Evolutionary conservation across 352 stramenopile genomes (phyloP).

Genomic region (Pythium aquatile): DNA sequence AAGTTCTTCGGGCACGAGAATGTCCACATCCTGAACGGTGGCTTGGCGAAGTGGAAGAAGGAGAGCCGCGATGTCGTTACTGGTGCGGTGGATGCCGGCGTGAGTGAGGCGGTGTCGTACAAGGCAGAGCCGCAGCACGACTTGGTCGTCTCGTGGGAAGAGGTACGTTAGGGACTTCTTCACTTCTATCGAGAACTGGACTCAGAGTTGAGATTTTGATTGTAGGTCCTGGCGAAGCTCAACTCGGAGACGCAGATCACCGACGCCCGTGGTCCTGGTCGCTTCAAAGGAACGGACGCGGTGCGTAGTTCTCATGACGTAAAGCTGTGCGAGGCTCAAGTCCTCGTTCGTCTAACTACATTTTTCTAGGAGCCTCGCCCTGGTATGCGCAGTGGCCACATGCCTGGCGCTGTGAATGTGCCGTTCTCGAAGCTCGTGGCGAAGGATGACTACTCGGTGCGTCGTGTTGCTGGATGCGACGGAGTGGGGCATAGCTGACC

Average conservation of each 20-base stretch:
- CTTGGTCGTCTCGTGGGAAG: constrained; percentile 54
- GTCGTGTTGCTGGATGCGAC: constrained; percentile 24
- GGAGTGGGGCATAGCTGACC: too few relatives aligned
- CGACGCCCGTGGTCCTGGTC: constrained; percentile 85
- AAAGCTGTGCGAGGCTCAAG: neutral
- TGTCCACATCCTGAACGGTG: constrained; percentile 87
- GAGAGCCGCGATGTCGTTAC: constrained; percentile 46
- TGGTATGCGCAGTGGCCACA: constrained; percentile 90
- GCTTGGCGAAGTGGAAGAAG: constrained; percentile 69
- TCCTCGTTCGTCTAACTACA: neutral
- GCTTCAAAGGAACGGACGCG: constrained; percentile 87
- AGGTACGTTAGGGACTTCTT: constrained; percentile 26
- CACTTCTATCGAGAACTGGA: neutral
- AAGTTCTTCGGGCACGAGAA: constrained; percentile 87
- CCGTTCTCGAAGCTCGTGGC: constrained; percentile 88
- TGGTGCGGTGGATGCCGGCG: constrained; percentile 27
- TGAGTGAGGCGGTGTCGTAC: constrained; percentile 37
- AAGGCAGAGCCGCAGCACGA: constrained; percentile 45
- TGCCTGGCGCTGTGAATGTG: constrained; percentile 89
- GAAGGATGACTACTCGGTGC: constrained; percentile 78
- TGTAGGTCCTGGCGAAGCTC: constrained; percentile 54
- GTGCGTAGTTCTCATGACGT: constrained; percentile 29
- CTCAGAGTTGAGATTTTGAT: too few relatives aligned
- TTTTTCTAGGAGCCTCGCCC: constrained; percentile 81
- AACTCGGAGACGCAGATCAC: constrained; percentile 79